Base-by-base conservation (phyloP, 2,329 filamentous ascomycete genomes). In the Hirsutella rhossiliensis region DNA sequence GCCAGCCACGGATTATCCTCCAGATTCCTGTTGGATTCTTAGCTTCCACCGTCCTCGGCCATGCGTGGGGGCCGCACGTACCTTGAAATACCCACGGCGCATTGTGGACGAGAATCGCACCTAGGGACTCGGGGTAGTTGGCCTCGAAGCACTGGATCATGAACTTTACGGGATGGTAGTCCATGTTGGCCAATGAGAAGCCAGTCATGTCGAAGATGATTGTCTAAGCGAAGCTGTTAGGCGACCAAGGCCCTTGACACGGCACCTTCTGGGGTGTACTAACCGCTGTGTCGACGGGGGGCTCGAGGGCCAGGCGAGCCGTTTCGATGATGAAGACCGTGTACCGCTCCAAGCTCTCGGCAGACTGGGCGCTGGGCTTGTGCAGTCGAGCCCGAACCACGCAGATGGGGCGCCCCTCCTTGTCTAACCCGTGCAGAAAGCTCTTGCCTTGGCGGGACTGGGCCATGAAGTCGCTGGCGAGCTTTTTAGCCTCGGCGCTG, bases 131-230 rank as follows among this genome's bases (percentile, higher is more conserved):
- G 1, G 92, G 92, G 55, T 97, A 98, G 62, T 98, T 97, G 47
- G 92, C 92, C 67, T 98, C 92, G 59, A 98, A 98, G 63, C 89
- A 95, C 64, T 95, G 94, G 64, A 98, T 96, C 84, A 98, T 96
- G 67, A 97, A 98, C 58, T 95, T 98, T 45, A 98, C 87, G 1
- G 92, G 90, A 0, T 85, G 78, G 62, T 97, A 97, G 62, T 98
- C 92, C 92, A 98, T 97, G 64, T 98, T 98, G 15, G 89, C 83
- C 68, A 97, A 73, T 17, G 84, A 85, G 62, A 97, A 97, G 49
- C 82, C 79, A 8, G 86, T 94, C 87, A 98, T 90, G 62, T 98
- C 92, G 58, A 98, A 98, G 40, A 98, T 68, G 50, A 98, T 78
- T 37, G 86, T 92, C 86, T 94, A 30, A 11, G 17, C 13, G 15